Conservation (phyloP, 2,329 filamentous ascomycete species). For the Dothiorella sarmentorum region DNA sequence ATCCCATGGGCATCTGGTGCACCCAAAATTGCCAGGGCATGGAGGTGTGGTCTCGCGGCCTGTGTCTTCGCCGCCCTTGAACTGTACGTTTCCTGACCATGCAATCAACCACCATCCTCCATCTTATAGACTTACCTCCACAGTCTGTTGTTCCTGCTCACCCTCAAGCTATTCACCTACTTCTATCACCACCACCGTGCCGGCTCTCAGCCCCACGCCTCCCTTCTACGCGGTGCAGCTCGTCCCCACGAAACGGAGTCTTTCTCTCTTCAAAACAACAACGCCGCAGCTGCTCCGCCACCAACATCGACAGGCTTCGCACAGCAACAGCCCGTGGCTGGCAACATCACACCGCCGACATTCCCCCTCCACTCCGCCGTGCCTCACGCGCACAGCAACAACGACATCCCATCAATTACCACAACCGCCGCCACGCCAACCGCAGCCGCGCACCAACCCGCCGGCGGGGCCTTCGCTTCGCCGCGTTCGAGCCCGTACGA, state of each 20-base stretch:
- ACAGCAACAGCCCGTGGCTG: background rate
- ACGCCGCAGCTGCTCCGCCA: background rate
- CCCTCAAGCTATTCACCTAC: constrained; percentile 23
- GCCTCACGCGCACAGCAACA: background rate
- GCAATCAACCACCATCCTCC: too few relatives aligned
- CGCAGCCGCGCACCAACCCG: background rate
- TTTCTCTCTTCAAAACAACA: background rate
- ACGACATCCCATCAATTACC: background rate
- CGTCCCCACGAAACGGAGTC: background rate
- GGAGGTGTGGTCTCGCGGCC: constrained; percentile 22
- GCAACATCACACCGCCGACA: background rate
- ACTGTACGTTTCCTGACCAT: constrained; percentile 22
- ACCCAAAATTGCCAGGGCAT: constrained; percentile 14
- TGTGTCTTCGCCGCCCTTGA: constrained; percentile 24
- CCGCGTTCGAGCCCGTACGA: background rate
- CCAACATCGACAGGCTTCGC: background rate
- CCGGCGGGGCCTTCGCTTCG: background rate
- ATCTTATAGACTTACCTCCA: too few relatives aligned
- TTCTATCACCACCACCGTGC: constrained; percentile 24
- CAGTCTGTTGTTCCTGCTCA: constrained; percentile 26
- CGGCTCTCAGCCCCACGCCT: background rate
- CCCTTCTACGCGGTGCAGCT: background rate
- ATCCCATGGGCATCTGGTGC: background rate
- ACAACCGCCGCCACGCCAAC: background rate
- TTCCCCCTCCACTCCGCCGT: background rate